phyloP scores from a whole-genome alignment of 2,329 filamentous ascomycete genomes.

The Aspergillus cejpii region DNA sequence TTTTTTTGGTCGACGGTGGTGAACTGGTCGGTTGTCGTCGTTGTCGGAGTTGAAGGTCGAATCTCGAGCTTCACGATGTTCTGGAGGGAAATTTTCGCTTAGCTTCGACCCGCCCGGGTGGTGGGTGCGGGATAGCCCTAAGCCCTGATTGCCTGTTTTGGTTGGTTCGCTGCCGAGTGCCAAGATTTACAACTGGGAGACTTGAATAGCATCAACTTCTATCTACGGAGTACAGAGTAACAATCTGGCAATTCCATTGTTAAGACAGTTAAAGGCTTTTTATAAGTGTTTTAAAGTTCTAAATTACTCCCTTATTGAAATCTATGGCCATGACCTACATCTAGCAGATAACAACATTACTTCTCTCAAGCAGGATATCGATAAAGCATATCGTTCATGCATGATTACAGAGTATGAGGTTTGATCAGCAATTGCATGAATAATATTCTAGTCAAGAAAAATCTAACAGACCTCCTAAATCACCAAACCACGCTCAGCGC shows the following conservation, averaged over 20 bases:
- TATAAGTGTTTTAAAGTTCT: too few species aligned
- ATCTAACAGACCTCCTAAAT: background rate
- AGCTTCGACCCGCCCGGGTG: conserved; percentile 21
- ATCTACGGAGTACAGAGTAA: too few species aligned
- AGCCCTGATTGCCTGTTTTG: conserved; percentile 27
- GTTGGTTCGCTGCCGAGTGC: conserved; percentile 5
- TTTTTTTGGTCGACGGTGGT: conserved; percentile 43
- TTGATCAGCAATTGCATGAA: too few species aligned
- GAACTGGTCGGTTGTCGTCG: conserved; percentile 37
- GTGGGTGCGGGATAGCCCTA: conserved; percentile 32
- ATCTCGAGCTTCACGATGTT: conserved; percentile 22
- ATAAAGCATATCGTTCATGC: too few species aligned
- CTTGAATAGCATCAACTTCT: background rate
- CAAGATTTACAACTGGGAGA: background rate
- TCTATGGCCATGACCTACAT: too few species aligned
- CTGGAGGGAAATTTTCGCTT: conserved; percentile 43
- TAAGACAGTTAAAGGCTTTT: too few species aligned
- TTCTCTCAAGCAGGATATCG: too few species aligned
- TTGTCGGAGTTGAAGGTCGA: conserved; percentile 35
- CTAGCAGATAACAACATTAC: too few species aligned
- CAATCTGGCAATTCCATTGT: too few species aligned
- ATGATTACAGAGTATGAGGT: too few species aligned
- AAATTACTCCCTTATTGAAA: too few species aligned
- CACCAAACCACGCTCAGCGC: background rate
- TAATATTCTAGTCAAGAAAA: too few species aligned